Evolutionary conservation across 768 basidiomycete genomes (phyloP), one percentile per base, ranked within the genome.

Genomic region (Phanerochaete sordida): DNA sequence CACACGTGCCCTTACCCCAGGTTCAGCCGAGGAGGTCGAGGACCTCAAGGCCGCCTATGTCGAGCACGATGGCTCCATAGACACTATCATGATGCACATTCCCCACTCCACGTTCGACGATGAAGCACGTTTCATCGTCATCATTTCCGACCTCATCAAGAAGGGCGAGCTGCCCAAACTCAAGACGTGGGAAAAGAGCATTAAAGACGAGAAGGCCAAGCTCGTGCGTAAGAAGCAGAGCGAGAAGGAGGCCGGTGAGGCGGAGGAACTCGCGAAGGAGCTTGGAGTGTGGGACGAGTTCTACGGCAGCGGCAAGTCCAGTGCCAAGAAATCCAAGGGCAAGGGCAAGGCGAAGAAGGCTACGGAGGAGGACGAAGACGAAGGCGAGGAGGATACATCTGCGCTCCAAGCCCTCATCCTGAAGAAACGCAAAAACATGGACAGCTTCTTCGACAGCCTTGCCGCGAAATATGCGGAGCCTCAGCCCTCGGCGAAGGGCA

Each of bases 221-320:
- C 80, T 88, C 64, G 82, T 85, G 21, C 81, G 95, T 46, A 82
- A 80, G 76, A 92, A 90, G 72, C 82, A 84, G 66, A 83, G 85
- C 1, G 79, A 86, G 62, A 88, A 87, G 70, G 94, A 95, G 71
- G 92, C 91, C 1, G 76, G 76, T 57, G 93, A 96, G 66, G 95
- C 95, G 3, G 95, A 93, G 72, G 78, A 82, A 21, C 75, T 88
- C 44, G 95, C 95, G 5, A 91, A 86, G 65, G 91, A 93, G 63
- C 74, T 98, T 16, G 95, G 94, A 2, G 90, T 97, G 11, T 95
- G 93, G 93, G 94, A 97, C 58, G 92, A 94, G 65, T 94, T 94
- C 66, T 93, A 91, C 68, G 91, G 90, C 4, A 84, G 79, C 62
- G 91, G 90, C 3, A 90, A 88, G 73, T 72, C 79, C 1, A 82